Conservation (phyloP, 352 stramenopile genomes). For the Pythium oligandrum region DNA sequence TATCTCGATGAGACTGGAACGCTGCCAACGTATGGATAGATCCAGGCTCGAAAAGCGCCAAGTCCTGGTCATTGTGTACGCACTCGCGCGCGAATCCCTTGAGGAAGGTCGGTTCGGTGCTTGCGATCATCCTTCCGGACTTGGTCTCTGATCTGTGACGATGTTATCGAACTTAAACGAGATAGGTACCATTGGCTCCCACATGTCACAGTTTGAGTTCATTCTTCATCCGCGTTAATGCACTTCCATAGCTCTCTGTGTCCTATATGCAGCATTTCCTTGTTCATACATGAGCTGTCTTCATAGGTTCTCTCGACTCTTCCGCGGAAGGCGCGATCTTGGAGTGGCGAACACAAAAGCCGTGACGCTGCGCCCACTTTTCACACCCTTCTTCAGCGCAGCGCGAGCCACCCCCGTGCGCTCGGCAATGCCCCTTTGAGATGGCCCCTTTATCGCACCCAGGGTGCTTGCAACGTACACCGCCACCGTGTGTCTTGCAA, state of each 20-base stretch:
- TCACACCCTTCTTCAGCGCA: slow-evolving; percentile 61
- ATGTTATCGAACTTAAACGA: slow-evolving; percentile 19
- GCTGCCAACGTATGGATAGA: not conserved
- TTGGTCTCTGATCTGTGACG: slow-evolving; percentile 22
- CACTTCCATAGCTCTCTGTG: not conserved
- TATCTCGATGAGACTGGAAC: slow-evolving; percentile 12
- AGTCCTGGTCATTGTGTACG: not conserved
- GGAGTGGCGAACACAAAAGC: slow-evolving; percentile 72
- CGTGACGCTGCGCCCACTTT: slow-evolving; percentile 74
- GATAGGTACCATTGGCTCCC: slow-evolving; percentile 9
- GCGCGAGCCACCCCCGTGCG: slow-evolving; percentile 74
- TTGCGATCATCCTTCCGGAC: slow-evolving; percentile 16
- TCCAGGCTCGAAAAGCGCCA: not conserved
- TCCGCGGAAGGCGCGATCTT: slow-evolving; percentile 24
- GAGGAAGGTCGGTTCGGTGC: slow-evolving; percentile 8
- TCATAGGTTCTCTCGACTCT: slow-evolving; percentile 8
- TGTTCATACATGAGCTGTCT: slow-evolving; percentile 15
- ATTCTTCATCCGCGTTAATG: not conserved
- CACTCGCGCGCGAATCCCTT: slow-evolving; percentile 10
- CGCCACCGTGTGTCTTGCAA: slow-evolving; percentile 85
- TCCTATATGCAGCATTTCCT: not conserved
- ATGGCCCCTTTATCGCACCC: slow-evolving; percentile 83
- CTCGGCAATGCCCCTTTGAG: slow-evolving; percentile 79
- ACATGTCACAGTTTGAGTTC: slow-evolving; percentile 20
- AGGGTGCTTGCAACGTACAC: slow-evolving; percentile 71